Percentiles rank a stretch among this genome's conserved stretches.
Conservation (phyloP, 768 basidiomycete genomes). For the Holtermanniella nyarrowii region DNA sequence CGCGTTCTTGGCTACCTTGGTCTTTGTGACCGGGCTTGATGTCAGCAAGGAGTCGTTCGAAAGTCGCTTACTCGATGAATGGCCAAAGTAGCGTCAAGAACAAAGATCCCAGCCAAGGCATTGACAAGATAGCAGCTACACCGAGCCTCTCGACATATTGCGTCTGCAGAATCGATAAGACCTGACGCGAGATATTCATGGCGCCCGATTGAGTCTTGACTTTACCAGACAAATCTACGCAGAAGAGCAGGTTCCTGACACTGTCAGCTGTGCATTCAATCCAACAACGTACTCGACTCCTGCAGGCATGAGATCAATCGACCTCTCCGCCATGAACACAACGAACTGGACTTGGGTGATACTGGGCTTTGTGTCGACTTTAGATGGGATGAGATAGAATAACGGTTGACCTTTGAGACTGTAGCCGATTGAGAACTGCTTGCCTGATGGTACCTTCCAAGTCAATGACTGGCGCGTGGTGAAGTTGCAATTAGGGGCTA, state of each 20-base stretch:
- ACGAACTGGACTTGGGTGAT: slow-evolving; percentile 7
- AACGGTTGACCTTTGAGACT: slow-evolving; percentile 24
- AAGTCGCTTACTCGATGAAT: slow-evolving; percentile 31
- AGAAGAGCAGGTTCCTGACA: slow-evolving; percentile 22
- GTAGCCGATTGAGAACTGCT: slow-evolving; percentile 29
- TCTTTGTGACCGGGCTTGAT: neutral
- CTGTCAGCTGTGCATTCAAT: neutral
- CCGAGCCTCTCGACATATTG: slow-evolving; percentile 36
- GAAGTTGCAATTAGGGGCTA: neutral
- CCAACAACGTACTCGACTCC: slow-evolving; percentile 27
- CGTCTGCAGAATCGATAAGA: slow-evolving; percentile 20
- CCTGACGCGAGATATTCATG: slow-evolving; percentile 18
- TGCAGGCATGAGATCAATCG: slow-evolving; percentile 31
- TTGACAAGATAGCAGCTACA: slow-evolving; percentile 18
- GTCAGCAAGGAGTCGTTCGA: neutral
- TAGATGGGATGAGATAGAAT: slow-evolving; percentile 32
- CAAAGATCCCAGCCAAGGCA: slow-evolving; percentile 31
- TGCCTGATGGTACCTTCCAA: slow-evolving; percentile 23
- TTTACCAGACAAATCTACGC: slow-evolving; percentile 36
- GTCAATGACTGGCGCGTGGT: neutral
- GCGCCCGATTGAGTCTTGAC: slow-evolving; percentile 12
- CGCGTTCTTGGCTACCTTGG: slow-evolving; percentile 3
- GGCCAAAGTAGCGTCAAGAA: slow-evolving; percentile 40
- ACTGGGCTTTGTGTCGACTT: slow-evolving; percentile 8
- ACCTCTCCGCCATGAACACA: slow-evolving; percentile 36